Evolutionary conservation across 768 basidiomycete genomes (phyloP).

Genomic region (Leccinum broughii): DNA sequence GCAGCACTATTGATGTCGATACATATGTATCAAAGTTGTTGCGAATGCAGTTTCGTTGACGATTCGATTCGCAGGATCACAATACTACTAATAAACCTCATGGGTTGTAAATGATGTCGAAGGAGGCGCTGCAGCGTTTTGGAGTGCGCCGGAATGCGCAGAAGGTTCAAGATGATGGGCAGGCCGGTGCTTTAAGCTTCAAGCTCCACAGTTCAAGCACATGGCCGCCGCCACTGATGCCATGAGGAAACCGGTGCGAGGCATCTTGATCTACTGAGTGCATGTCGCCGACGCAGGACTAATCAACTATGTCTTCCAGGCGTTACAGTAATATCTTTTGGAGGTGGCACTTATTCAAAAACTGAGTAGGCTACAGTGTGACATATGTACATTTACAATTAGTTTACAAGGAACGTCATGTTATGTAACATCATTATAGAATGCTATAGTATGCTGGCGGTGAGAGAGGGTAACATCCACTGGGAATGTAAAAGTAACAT

Average conservation of each 20-base stretch:
- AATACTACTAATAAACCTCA: no score
- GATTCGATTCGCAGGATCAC: no score
- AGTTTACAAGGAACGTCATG: neutral
- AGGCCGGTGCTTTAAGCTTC: no score
- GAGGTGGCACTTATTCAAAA: neutral
- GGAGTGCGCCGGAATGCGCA: no score
- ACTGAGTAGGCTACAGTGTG: neutral
- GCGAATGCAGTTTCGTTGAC: no score
- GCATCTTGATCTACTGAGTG: neutral
- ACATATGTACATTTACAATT: neutral
- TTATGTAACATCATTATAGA: neutral
- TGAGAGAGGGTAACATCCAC: neutral
- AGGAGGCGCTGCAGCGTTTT: no score
- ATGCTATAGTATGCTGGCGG: neutral
- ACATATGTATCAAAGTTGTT: neutral
- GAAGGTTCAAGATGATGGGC: no score
- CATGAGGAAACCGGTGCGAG: no score
- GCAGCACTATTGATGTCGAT: neutral
- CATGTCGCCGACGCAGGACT: neutral
- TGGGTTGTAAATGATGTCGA: no score
- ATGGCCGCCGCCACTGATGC: no score
- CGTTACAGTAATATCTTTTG: neutral
- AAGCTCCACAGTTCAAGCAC: no score
- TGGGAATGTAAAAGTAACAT: neutral
- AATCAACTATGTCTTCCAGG: neutral